A percentile compares a stretch with the other conserved stretches of the same genome.
phyloP scores from a whole-genome alignment of 306 rosid genomes.

The Citrullus colocynthis region DNA sequence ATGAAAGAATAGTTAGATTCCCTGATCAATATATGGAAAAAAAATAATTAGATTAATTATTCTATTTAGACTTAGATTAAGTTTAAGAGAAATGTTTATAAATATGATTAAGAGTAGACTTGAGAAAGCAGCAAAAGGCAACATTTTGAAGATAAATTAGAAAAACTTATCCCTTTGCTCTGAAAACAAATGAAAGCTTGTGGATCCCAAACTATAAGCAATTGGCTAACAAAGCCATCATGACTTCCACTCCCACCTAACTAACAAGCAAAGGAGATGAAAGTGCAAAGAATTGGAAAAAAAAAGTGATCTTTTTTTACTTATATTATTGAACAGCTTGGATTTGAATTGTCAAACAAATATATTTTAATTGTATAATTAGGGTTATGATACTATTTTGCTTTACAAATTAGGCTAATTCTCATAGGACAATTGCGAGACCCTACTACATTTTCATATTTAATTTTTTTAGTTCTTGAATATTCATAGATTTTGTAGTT shows the following conservation, averaged over 20 bases:
- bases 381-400: neutral
- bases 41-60: no score
- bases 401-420: neutral
- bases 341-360: neutral
- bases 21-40: no score
- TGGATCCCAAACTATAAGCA: neutral
- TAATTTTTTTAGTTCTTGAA: no score
- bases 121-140: conserved; percentile 1
- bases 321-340: neutral
- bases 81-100: neutral
- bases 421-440: no score
- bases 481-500: no score
- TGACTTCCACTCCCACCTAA: conserved; percentile 22
- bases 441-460: no score
- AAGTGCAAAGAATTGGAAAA: neutral
- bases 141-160: neutral
- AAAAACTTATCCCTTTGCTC: conserved; percentile 9
- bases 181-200: conserved; percentile 4
- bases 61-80: neutral
- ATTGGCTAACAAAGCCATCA: conserved; percentile 10
- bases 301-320: neutral
- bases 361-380: no score
- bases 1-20: no score
- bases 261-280: neutral
- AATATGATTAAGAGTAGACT: neutral